These are phyloP conservation scores for Vaccinium myrtillus DNA, from an alignment of 148 eudicot genomes.

Conservation along the genomic window DNA sequence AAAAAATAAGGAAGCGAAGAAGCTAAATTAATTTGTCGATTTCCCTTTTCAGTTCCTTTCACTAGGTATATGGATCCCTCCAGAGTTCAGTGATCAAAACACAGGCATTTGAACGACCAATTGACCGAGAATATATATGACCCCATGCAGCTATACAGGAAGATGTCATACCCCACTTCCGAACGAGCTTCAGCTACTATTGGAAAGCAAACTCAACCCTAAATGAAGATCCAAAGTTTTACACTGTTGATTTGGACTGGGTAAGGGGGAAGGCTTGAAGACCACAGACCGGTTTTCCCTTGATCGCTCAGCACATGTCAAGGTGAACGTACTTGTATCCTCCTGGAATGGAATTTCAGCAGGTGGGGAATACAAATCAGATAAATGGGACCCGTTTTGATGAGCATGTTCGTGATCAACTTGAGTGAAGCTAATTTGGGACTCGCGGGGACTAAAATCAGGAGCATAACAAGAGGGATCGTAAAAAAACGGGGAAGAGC, in stretches of 20 bases:
- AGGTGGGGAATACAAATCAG: constrained; percentile 17
- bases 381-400: constrained; percentile 6
- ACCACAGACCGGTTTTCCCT: constrained; percentile 20
- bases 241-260: constrained; percentile 33
- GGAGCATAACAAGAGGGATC: constrained; percentile 29
- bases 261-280: constrained; percentile 24
- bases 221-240: constrained; percentile 53
- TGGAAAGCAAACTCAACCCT: constrained; percentile 37
- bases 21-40: background rate
- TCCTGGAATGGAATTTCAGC: constrained; percentile 16
- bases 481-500: constrained; percentile 32
- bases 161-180: constrained; percentile 10
- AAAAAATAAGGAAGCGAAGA: background rate
- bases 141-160: background rate
- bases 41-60: background rate
- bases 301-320: constrained; percentile 41
- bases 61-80: background rate
- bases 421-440: constrained; percentile 61
- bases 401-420: constrained; percentile 21
- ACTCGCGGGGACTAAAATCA: constrained; percentile 29
- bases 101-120: background rate
- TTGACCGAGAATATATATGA: background rate
- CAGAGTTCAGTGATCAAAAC: background rate
- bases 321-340: constrained; percentile 36
- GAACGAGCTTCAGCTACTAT: background rate